These are phyloP conservation scores for Cutaneotrichosporon dermatis DNA, from an alignment of 1,284 basidiomycete species.

Conservation along the genomic window DNA sequence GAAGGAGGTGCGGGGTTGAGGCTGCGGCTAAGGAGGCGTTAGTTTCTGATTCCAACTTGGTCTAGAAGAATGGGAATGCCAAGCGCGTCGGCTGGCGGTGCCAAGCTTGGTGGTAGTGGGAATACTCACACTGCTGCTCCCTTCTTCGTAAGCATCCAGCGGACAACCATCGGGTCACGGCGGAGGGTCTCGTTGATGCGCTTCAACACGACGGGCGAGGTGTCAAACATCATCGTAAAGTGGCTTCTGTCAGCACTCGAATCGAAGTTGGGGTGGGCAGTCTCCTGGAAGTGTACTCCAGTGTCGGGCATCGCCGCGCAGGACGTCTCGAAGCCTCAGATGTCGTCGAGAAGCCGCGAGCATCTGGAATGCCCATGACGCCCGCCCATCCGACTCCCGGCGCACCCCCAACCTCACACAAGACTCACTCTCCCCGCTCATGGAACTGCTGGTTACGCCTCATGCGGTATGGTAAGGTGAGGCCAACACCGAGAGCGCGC, in stretches of 20 bases:
- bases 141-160: conserved; percentile 25
- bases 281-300: neutral
- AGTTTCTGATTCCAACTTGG: no score
- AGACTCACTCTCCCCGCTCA: conserved; percentile 47
- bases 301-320: no score
- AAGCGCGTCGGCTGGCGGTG: neutral
- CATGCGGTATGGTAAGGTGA: conserved; percentile 42
- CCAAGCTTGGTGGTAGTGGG: no score
- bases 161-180: conserved; percentile 43
- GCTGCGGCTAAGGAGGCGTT: conserved; percentile 1
- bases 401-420: neutral
- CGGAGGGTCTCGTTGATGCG: conserved; percentile 42
- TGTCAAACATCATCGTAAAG: conserved; percentile 47
- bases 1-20: conserved; percentile 14
- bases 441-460: conserved; percentile 47
- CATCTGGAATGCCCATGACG: neutral
- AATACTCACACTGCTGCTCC: conserved; percentile 17
- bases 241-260: conserved; percentile 31
- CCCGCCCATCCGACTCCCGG: neutral
- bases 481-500: conserved; percentile 38
- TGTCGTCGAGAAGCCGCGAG: no score
- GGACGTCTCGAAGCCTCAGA: no score
- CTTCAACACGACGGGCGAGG: conserved; percentile 44
- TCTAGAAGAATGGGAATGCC: neutral
- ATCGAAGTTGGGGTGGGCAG: neutral